A percentile compares a stretch with the other conserved stretches of the same genome.
Evolutionary conservation across 495 filamentous ascomycete species (phyloP).

Genomic region (Pseudoneurospora amorphoporcata): DNA sequence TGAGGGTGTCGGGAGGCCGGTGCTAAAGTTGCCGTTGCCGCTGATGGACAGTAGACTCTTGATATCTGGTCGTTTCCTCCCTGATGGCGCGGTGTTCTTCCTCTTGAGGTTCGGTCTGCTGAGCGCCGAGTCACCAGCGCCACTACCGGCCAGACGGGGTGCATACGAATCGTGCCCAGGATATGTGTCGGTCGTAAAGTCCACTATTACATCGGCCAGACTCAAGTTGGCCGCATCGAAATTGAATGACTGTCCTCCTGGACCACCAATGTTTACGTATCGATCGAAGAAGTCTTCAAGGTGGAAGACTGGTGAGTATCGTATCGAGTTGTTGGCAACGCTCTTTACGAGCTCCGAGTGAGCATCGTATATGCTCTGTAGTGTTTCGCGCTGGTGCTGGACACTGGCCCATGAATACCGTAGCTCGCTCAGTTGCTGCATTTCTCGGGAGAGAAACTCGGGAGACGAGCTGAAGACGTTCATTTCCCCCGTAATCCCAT

Average conservation of each 20-base stretch:
- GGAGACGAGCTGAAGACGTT: conserved; percentile 42
- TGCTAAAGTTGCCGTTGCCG: conserved; percentile 13
- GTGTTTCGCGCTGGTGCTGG: conserved; percentile 66
- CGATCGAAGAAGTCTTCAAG: conserved; percentile 81
- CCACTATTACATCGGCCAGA: conserved; percentile 43
- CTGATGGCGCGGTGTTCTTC: conserved; percentile 23
- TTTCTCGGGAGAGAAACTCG: conserved; percentile 64
- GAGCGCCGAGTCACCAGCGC: background rate
- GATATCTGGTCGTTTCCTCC: conserved; percentile 25
- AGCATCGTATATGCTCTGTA: conserved; percentile 61
- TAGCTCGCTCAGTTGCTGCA: conserved; percentile 66
- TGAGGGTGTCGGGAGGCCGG: conserved; percentile 21
- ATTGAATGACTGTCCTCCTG: conserved; percentile 31
- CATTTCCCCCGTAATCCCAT: conserved; percentile 50
- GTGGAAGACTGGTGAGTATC: conserved; percentile 69
- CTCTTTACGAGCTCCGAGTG: conserved; percentile 67
- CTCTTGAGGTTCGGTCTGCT: conserved; percentile 32
- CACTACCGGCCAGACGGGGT: conserved; percentile 13
- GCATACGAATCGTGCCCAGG: conserved; percentile 33
- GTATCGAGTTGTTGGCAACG: conserved; percentile 43
- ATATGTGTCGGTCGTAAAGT: conserved; percentile 38
- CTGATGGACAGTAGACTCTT: conserved; percentile 16
- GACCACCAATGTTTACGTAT: conserved; percentile 43
- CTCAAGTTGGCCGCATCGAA: conserved; percentile 43
- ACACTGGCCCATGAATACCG: conserved; percentile 65